phyloP scores from a whole-genome alignment of 208 protist species.

The Vickermania ingenoplastis region DNA sequence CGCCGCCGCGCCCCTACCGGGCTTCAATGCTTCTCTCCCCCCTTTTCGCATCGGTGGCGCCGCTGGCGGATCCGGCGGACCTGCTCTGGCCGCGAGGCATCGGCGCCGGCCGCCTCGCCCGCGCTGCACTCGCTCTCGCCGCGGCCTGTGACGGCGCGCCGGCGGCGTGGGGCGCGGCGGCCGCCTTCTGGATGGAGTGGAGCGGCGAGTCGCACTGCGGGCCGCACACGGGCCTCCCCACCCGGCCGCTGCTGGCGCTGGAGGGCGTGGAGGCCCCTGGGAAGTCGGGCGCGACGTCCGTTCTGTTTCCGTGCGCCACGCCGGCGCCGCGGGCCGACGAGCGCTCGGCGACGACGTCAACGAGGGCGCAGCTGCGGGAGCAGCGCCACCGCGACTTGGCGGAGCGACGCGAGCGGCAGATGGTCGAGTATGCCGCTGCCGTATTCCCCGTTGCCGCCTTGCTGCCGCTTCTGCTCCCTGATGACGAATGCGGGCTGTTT shows the following conservation, averaged over 20 bases:
- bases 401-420: background rate
- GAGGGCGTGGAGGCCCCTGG: background rate
- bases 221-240: background rate
- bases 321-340: background rate
- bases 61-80: background rate
- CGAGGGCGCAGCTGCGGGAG: background rate
- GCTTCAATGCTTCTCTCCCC: background rate
- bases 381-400: background rate
- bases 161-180: background rate
- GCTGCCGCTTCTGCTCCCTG: background rate
- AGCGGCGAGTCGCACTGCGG: background rate
- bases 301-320: background rate
- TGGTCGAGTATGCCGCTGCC: background rate
- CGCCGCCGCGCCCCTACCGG: background rate
- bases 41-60: no score
- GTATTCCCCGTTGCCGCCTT: background rate
- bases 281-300: background rate
- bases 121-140: background rate
- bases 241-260: background rate
- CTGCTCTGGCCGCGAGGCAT: background rate
- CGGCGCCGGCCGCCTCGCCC: background rate
- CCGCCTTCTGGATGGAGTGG: background rate
- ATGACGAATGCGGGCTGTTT: background rate
- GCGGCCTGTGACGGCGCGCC: no score
- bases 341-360: background rate